A percentile compares a stretch with the other conserved stretches of the same genome.
These are phyloP conservation scores for Avena atlantica DNA, from an alignment of 176 grass and related monocot genomes.

Conservation along the genomic window DNA sequence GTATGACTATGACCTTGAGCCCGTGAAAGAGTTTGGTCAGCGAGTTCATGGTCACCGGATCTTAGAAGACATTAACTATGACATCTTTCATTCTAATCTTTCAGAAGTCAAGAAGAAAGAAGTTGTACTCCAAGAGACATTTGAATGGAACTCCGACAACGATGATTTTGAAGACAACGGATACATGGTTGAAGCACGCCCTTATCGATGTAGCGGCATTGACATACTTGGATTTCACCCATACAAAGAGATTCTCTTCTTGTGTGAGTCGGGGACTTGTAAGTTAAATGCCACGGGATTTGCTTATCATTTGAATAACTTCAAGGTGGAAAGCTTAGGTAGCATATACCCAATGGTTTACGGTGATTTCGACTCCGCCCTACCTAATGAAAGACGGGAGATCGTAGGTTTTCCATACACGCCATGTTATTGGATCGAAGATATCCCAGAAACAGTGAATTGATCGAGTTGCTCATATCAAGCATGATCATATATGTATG, in stretches of 20 bases:
- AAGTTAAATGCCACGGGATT: neutral
- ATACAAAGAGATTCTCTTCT: slow-evolving; percentile 8
- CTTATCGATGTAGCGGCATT: neutral
- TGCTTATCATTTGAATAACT: neutral
- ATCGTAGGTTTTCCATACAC: neutral
- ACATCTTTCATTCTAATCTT: neutral
- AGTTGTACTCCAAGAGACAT: neutral
- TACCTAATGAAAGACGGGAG: too few species aligned
- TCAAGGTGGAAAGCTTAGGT: neutral
- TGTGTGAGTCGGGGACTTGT: neutral
- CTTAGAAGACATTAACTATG: neutral
- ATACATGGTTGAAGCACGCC: neutral
- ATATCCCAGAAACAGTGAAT: neutral
- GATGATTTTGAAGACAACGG: neutral
- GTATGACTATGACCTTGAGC: neutral
- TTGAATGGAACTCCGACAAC: neutral
- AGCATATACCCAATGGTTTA: neutral
- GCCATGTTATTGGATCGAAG: neutral
- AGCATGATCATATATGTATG: neutral
- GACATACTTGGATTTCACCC: slow-evolving; percentile 1
- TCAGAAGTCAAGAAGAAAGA: neutral
- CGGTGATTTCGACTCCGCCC: too few species aligned
- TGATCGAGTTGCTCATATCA: neutral
- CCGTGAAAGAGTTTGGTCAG: neutral
- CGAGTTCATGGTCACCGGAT: neutral